phyloP scores from a whole-genome alignment of 495 filamentous ascomycete genomes.

The Evernia prunastri region DNA sequence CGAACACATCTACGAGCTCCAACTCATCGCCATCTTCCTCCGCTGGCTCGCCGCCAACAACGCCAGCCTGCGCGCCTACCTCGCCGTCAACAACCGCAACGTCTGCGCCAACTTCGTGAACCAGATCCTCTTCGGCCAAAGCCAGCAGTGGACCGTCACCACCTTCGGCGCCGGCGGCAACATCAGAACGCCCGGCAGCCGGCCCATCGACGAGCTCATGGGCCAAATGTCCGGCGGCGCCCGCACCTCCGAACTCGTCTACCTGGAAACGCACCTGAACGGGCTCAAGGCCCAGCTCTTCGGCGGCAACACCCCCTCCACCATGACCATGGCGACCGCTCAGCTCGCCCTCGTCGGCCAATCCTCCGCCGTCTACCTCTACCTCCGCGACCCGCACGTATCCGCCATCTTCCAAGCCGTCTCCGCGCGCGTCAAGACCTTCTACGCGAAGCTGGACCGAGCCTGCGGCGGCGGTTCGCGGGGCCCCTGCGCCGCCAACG shows the following conservation, averaged over 20 bases:
- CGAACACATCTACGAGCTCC: slow-evolving; percentile 13
- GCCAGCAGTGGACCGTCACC: slow-evolving; percentile 4
- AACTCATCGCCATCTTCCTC: slow-evolving; percentile 11
- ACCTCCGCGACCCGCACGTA: background rate
- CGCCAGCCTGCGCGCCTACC: background rate
- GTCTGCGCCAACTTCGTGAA: slow-evolving; percentile 7
- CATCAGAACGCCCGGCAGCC: background rate
- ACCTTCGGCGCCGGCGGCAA: slow-evolving; percentile 3
- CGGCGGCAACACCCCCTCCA: slow-evolving; percentile 7
- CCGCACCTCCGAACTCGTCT: background rate
- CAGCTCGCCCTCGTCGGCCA: slow-evolving; percentile 5
- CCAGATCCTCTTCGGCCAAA: slow-evolving; percentile 10
- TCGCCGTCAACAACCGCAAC: slow-evolving; percentile 10
- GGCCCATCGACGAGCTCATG: slow-evolving; percentile 1
- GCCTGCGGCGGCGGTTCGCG: background rate
- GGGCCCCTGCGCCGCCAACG: background rate
- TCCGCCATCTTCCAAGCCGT: slow-evolving; percentile 11
- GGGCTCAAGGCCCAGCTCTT: slow-evolving; percentile 6
- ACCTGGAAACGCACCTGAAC: slow-evolving; percentile 1
- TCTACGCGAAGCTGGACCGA: slow-evolving; percentile 5
- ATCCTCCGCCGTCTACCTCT: slow-evolving; percentile 1
- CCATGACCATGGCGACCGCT: background rate
- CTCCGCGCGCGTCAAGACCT: slow-evolving; percentile 6
- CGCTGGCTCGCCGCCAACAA: background rate
- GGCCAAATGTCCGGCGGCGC: background rate